A percentile compares a stretch with the other conserved stretches of the same genome.
These are phyloP conservation scores for Pythium insidiosum DNA, from an alignment of 352 stramenopile species.

Conservation along the genomic window DNA sequence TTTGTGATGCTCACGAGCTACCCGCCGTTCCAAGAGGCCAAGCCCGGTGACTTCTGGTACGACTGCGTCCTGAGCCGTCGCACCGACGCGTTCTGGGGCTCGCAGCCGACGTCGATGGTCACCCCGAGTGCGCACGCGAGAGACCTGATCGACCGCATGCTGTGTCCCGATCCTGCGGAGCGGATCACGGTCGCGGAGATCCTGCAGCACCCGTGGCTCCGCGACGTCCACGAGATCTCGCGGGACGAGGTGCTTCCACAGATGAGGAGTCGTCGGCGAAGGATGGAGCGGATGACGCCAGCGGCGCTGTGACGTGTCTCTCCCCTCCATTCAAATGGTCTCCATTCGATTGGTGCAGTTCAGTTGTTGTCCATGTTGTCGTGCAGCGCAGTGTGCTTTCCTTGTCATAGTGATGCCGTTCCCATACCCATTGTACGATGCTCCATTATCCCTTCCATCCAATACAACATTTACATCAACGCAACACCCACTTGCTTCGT, in stretches of 20 bases:
- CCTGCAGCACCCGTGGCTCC: slow-evolving; percentile 53
- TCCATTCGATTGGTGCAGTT: too few species aligned
- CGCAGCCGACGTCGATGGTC: slow-evolving; percentile 29
- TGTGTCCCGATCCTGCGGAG: slow-evolving; percentile 44
- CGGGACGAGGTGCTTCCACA: slow-evolving; percentile 19
- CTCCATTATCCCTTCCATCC: too few species aligned
- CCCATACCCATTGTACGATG: too few species aligned
- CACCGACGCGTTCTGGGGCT: slow-evolving; percentile 48
- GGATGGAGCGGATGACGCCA: too few species aligned
- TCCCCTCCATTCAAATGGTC: too few species aligned
- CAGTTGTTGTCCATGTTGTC: too few species aligned
- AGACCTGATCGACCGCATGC: slow-evolving; percentile 65
- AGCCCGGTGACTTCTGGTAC: slow-evolving; percentile 72
- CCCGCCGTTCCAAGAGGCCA: slow-evolving; percentile 78
- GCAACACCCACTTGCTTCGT: too few species aligned
- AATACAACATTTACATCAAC: too few species aligned
- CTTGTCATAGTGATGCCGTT: too few species aligned
- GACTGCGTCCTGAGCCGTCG: slow-evolving; percentile 38
- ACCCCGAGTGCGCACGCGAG: slow-evolving; percentile 42
- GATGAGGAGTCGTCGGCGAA: slow-evolving; percentile 29
- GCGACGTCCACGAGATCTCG: slow-evolving; percentile 33
- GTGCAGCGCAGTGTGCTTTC: too few species aligned
- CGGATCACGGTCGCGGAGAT: slow-evolving; percentile 51
- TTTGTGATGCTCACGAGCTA: slow-evolving; percentile 89
- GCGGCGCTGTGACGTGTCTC: too few species aligned